Evolutionary conservation across 306 rosid genomes (phyloP), one percentile per base, ranked within the genome.

Genomic region (Malus sieversii): DNA sequence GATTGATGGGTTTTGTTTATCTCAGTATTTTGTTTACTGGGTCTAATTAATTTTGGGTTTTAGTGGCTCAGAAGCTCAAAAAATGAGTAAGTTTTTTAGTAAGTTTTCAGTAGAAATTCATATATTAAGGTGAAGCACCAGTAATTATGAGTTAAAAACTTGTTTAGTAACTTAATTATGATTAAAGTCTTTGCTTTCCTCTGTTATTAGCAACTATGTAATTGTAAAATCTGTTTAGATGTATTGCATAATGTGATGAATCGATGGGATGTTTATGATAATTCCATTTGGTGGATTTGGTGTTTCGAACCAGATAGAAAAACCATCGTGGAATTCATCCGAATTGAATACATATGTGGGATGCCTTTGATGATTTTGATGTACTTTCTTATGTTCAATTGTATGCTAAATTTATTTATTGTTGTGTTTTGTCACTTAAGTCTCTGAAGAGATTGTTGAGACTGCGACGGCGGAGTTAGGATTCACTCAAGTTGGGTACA

Each of bases 401-500:
- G 6, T 57, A 20, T 23, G n/a, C 9, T 23, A 4, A 44, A 32
- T 16, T 68, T 40, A 14, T 52, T 44, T 68, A 55, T 40, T 40
- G 2, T 70, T 59, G 18, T 74, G 23, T 78, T 75, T 85, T 69
- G 78, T n/a, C 63, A 10, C 69, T 81, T 44, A 83, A 87, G 91
- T 84, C 53, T 71, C 85, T 48, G 77, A 85, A 33, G 89, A 83
- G 78, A 75, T 78, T 70, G 64, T 77, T 63, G 93, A 90, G 73
- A 80, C 79, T 70, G 80, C 73, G 62, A 40, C 72, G 64, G 30
- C 69, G 22, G 86, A 74, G 75, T 77, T 65, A 5, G 82, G 82
- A 33, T 90, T 87, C 40, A 79, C 92, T 73, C 89, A 89, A 51
- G 85, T 95, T 79, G 99, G 97, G 45, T 88, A 95, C 38, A 59